Evolutionary conservation across 441 rosid species (phyloP).

Genomic region (Eruca vesicaria): DNA sequence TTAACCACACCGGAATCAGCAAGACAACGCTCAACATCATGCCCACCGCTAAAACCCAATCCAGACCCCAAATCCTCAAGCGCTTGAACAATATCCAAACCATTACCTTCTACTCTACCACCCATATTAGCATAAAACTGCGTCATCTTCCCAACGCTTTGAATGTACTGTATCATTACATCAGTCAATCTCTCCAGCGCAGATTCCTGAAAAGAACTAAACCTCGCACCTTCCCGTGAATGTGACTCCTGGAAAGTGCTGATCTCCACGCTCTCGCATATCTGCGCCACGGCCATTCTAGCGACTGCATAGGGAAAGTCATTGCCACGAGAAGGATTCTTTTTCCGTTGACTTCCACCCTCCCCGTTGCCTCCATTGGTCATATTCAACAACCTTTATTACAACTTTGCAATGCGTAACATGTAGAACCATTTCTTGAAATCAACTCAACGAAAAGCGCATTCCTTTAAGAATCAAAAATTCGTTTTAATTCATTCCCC

Average conservation of each 20-base stretch:
- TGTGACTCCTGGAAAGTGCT: constrained; percentile 49
- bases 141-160: constrained; percentile 55
- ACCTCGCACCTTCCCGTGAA: constrained; percentile 70
- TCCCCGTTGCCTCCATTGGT: constrained; percentile 88
- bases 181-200: constrained; percentile 78
- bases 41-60: constrained; percentile 64
- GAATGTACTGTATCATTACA: constrained; percentile 50
- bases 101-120: constrained; percentile 68
- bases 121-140: constrained; percentile 59
- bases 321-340: constrained; percentile 39
- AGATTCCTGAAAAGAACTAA: constrained; percentile 70
- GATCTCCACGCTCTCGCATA: constrained; percentile 75
- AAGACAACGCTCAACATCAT: constrained; percentile 62
- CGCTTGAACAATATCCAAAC: constrained; percentile 68
- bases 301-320: constrained; percentile 60
- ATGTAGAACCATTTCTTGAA: constrained; percentile 39
- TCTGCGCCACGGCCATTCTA: constrained; percentile 72
- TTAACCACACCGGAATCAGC: constrained; percentile 58
- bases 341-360: constrained; percentile 60
- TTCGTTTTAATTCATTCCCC: background rate
- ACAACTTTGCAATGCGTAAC: constrained; percentile 51
- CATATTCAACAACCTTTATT: constrained; percentile 79
- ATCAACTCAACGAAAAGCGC: constrained; percentile 25
- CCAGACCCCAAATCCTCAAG: constrained; percentile 65
- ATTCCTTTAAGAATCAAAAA: constrained; percentile 5